A percentile compares a stretch with the other conserved stretches of the same genome.
These are phyloP conservation scores for Gigaspora rosea DNA, from an alignment of 192 early-diverging fungal genomes.

Conservation along the genomic window DNA sequence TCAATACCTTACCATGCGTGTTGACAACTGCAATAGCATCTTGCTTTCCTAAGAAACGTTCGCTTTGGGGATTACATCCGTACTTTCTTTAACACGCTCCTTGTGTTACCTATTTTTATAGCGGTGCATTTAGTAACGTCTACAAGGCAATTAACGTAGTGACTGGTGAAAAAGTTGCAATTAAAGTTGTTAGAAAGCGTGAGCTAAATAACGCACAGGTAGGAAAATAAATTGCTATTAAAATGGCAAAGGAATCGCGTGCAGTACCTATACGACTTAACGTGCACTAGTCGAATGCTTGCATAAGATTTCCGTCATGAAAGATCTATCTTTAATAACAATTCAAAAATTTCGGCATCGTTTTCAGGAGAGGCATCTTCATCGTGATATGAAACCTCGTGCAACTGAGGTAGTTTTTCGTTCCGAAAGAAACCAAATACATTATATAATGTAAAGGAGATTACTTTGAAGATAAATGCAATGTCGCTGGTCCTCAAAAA, in stretches of 20 bases:
- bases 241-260: background rate
- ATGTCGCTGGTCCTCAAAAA: background rate
- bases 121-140: constrained; percentile 86
- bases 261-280: background rate
- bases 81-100: background rate
- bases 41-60: background rate
- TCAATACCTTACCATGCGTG: background rate
- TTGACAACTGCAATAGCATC: background rate
- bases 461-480: background rate
- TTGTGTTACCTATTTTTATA: constrained; percentile 35
- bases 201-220: constrained; percentile 74
- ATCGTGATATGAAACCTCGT: constrained; percentile 50
- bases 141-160: constrained; percentile 71
- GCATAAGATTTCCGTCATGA: background rate
- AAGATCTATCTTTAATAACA: background rate
- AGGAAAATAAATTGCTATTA: background rate
- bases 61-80: background rate
- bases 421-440: background rate
- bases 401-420: constrained; percentile 46
- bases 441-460: background rate
- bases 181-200: constrained; percentile 80
- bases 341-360: background rate
- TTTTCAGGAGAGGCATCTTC: constrained; percentile 47
- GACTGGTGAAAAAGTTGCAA: constrained; percentile 71
- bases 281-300: background rate